These are phyloP conservation scores for Marchantia polymorpha DNA, from an alignment of 225 moss, liverwort and hornwort species.

Conservation along the genomic window DNA sequence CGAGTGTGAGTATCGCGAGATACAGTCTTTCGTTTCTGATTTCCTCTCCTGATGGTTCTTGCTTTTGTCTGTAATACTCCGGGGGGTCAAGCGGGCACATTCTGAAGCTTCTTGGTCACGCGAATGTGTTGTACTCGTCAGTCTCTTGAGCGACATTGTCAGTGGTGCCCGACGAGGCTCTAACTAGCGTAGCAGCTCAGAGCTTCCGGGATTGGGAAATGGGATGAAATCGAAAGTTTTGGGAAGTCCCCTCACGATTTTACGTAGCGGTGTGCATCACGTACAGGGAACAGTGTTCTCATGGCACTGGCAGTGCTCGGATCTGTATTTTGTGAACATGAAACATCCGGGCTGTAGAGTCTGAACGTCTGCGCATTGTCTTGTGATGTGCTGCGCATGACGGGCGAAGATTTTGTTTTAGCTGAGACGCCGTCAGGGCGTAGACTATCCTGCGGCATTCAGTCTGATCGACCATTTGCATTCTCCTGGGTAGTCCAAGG, in stretches of 20 bases:
- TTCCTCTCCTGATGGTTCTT: conserved; percentile 17
- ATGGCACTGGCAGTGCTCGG: neutral
- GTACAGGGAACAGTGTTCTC: neutral
- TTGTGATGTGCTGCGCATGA: neutral
- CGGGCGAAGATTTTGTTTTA: too few species aligned
- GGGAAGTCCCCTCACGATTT: neutral
- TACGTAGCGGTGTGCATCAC: neutral
- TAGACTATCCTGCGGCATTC: neutral
- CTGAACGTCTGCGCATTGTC: neutral
- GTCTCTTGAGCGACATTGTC: neutral
- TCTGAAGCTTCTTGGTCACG: conserved; percentile 1
- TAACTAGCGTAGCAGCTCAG: neutral
- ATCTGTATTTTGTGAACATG: neutral
- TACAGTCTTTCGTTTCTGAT: conserved; percentile 16
- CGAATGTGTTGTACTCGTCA: neutral
- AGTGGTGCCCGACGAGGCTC: neutral
- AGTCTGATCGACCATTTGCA: neutral
- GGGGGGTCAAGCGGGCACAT: neutral
- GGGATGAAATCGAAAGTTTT: neutral
- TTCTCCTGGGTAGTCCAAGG: conserved; percentile 8
- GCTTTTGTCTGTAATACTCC: conserved; percentile 6
- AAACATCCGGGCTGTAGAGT: neutral
- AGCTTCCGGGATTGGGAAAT: neutral
- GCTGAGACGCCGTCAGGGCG: neutral
- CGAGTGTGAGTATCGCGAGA: conserved; percentile 45